A percentile compares a stretch with the other conserved stretches of the same genome.
phyloP scores from a whole-genome alignment of 2,329 filamentous ascomycete species.

The Aspergillus texensis region DNA sequence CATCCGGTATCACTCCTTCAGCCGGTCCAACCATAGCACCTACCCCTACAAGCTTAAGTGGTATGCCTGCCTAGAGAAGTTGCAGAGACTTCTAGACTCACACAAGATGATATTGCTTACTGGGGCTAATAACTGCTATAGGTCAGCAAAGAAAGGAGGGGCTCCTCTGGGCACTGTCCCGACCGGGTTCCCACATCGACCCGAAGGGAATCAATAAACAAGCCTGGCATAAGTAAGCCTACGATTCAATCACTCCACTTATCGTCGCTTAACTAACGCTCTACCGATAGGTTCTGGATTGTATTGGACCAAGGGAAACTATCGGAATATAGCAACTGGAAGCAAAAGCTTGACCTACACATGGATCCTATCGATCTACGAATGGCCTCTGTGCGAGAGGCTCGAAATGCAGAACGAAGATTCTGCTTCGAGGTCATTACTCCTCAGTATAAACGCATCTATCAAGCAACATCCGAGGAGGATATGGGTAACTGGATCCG shows the following conservation, averaged over 20 bases:
- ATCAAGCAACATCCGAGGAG: constrained; percentile 96
- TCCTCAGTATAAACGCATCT: constrained; percentile 91
- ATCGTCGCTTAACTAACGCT: not conserved
- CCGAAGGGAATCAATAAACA: constrained; percentile 95
- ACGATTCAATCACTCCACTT: not conserved
- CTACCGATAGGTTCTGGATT: constrained; percentile 82
- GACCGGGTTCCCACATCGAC: constrained; percentile 91
- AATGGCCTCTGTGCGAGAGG: constrained; percentile 95
- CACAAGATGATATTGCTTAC: constrained; percentile 16
- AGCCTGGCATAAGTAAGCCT: constrained; percentile 89
- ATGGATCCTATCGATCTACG: constrained; percentile 97
- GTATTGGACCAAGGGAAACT: constrained; percentile 95
- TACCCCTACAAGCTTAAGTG: constrained; percentile 26
- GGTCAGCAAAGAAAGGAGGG: constrained; percentile 86
- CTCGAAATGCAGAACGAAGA: constrained; percentile 86
- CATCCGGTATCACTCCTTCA: constrained; percentile 16
- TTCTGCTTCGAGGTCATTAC: constrained; percentile 99
- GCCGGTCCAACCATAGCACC: constrained; percentile 25
- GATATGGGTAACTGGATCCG: constrained; percentile 97
- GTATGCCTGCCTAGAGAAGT: constrained; percentile 42
- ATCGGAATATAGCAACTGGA: constrained; percentile 99
- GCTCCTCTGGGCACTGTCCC: constrained; percentile 88
- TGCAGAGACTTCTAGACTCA: not conserved
- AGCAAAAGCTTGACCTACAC: constrained; percentile 92
- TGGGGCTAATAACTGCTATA: constrained; percentile 56